A percentile compares a stretch with the other conserved stretches of the same genome.
These are phyloP conservation scores for Aspergillus conjunctus DNA, from an alignment of 495 filamentous ascomycete species.

Conservation along the genomic window DNA sequence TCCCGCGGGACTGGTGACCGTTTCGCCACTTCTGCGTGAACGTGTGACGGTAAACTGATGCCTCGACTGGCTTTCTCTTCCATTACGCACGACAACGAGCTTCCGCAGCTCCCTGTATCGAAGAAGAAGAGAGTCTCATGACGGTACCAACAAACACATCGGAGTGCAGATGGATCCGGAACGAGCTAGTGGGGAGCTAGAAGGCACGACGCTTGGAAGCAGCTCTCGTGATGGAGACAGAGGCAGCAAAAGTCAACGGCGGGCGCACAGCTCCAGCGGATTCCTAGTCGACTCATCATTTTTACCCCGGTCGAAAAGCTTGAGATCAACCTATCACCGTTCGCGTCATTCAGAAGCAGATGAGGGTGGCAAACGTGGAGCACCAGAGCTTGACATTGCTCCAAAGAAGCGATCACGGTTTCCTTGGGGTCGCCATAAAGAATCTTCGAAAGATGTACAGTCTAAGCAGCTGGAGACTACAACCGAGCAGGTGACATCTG, in stretches of 20 bases:
- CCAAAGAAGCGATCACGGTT: conserved; percentile 47
- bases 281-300: conserved; percentile 49
- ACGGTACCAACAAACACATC: conserved; percentile 22
- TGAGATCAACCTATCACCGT: conserved; percentile 31
- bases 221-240: conserved; percentile 44
- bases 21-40: conserved; percentile 23
- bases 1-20: conserved; percentile 28
- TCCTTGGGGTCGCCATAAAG: conserved; percentile 41
- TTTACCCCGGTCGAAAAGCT: conserved; percentile 35
- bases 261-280: conserved; percentile 44
- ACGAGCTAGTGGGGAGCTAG: conserved; percentile 40
- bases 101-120: background rate
- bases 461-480: conserved; percentile 14
- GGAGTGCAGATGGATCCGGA: conserved; percentile 36
- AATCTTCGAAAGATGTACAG: conserved; percentile 27
- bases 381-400: conserved; percentile 36
- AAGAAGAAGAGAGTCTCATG: conserved; percentile 20
- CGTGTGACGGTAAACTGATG: conserved; percentile 32
- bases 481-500: background rate
- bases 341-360: conserved; percentile 32
- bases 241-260: conserved; percentile 31
- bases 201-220: conserved; percentile 45
- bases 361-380: conserved; percentile 35
- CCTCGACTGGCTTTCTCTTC: conserved; percentile 24
- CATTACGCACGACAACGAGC: conserved; percentile 9